Evolutionary conservation across 495 filamentous ascomycete genomes (phyloP).

Genomic region (Daldinia grandis): DNA sequence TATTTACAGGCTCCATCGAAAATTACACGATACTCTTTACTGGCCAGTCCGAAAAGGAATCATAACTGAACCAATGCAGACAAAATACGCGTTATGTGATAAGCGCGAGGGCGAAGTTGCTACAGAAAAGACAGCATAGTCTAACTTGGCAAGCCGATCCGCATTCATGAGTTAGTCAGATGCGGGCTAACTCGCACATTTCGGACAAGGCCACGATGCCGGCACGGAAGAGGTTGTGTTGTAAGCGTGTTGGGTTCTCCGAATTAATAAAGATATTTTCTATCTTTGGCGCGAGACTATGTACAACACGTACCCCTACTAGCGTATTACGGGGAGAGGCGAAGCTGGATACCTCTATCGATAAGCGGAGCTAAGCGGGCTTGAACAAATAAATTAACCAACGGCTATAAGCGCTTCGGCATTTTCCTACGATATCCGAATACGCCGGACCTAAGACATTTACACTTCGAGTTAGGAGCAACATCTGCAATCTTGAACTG

Average conservation of each 20-base stretch:
- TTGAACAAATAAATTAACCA: neutral
- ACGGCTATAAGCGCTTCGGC: conserved; percentile 21
- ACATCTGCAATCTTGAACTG: neutral
- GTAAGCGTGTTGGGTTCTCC: neutral
- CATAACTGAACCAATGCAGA: neutral
- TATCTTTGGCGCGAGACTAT: neutral
- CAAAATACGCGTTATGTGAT: neutral
- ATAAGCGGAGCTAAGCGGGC: neutral
- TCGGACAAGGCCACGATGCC: conserved; percentile 9
- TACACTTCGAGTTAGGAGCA: neutral
- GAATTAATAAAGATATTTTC: neutral
- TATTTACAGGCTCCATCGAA: neutral
- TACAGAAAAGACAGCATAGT: neutral
- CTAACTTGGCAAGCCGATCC: neutral
- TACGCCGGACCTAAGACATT: conserved; percentile 12
- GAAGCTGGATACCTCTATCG: neutral
- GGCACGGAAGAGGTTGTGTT: neutral
- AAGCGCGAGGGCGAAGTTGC: conserved; percentile 12
- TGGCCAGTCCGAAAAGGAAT: neutral
- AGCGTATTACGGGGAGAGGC: neutral
- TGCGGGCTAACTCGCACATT: conserved; percentile 21
- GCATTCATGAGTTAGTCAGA: conserved; percentile 1
- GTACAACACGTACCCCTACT: neutral
- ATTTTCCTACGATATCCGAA: conserved; percentile 13
- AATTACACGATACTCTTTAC: neutral